Conservation (phyloP, 2,329 filamentous ascomycete genomes). For the Graphium sp. region DNA sequence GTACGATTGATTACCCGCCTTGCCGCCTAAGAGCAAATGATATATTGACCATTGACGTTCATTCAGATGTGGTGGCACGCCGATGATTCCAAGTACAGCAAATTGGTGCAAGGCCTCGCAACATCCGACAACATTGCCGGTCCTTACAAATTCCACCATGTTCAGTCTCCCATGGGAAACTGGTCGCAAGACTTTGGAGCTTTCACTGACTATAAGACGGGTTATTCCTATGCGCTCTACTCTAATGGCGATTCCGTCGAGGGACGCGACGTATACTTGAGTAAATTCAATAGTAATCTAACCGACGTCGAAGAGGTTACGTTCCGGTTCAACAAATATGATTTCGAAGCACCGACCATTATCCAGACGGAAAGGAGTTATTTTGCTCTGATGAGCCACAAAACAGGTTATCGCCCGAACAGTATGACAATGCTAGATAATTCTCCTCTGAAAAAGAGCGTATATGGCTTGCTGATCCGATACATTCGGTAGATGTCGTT, state of each 20-base stretch:
- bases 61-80: conserved; percentile 43
- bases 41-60: conserved; percentile 2
- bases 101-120: conserved; percentile 38
- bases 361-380: conserved; percentile 43
- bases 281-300: conserved; percentile 31
- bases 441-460: too few relatives aligned
- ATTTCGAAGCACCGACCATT: conserved; percentile 42
- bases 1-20: too few relatives aligned
- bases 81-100: conserved; percentile 37
- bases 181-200: conserved; percentile 47
- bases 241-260: conserved; percentile 38
- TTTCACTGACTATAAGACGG: conserved; percentile 42
- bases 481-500: conserved; percentile 22
- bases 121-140: conserved; percentile 32
- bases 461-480: too few relatives aligned
- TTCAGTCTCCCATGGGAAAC: conserved; percentile 37
- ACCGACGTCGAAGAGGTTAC: conserved; percentile 32
- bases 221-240: conserved; percentile 37
- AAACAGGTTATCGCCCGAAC: conserved; percentile 46
- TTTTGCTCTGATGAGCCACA: conserved; percentile 44
- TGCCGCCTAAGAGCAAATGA: background rate
- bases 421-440: too few relatives aligned
- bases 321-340: conserved; percentile 39
- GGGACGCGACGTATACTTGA: conserved; percentile 39
- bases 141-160: conserved; percentile 36